phyloP scores from a whole-genome alignment of 345 rosid species.

The Salix brachista region DNA sequence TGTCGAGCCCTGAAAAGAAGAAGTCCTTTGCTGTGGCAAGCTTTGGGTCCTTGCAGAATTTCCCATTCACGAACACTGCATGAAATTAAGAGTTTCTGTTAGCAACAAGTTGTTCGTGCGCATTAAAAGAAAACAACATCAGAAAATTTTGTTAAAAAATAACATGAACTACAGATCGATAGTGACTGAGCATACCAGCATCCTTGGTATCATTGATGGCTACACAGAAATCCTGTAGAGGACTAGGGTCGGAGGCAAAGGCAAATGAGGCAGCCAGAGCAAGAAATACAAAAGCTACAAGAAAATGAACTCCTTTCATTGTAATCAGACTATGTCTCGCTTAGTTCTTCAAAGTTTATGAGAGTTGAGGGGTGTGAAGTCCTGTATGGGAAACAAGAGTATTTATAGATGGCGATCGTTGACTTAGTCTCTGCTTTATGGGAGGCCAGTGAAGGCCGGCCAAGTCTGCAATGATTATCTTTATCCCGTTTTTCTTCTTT shows the following conservation, averaged over 20 bases:
- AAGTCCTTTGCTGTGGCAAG: not conserved
- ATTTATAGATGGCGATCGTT: too few species aligned
- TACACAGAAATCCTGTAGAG: conserved; percentile 16
- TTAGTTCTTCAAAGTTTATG: not conserved
- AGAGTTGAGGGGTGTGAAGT: not conserved
- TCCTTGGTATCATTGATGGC: not conserved
- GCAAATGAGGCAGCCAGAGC: conserved; percentile 9
- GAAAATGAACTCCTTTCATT: not conserved
- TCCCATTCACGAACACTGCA: too few species aligned
- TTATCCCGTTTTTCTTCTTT: too few species aligned
- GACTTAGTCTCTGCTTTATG: too few species aligned
- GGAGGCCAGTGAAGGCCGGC: not conserved
- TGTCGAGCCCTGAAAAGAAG: not conserved
- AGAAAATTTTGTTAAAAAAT: too few species aligned
- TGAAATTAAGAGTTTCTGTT: too few species aligned
- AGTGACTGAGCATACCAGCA: not conserved
- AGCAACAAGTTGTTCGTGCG: too few species aligned
- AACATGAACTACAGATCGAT: not conserved
- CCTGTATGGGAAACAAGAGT: not conserved
- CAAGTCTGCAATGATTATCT: not conserved
- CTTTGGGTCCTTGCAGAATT: not conserved
- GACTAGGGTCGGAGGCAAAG: conserved; percentile 10
- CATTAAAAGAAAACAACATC: too few species aligned
- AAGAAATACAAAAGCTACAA: not conserved
- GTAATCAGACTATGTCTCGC: not conserved